These are phyloP conservation scores for Cairneyella variabilis DNA, from an alignment of 495 filamentous ascomycete genomes.

Conservation along the genomic window DNA sequence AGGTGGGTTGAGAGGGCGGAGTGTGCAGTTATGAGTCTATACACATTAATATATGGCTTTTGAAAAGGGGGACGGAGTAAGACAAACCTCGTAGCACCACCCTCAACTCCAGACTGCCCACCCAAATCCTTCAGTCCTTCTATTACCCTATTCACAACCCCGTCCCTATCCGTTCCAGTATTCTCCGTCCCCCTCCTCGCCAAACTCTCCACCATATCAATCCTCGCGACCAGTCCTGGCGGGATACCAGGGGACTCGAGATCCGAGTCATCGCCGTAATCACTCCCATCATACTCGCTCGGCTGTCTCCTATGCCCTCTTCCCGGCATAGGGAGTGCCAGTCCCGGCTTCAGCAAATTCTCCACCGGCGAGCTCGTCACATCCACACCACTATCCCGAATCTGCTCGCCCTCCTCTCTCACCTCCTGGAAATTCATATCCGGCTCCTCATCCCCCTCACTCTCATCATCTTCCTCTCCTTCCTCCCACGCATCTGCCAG, in stretches of 20 bases:
- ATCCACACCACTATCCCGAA: conserved; percentile 26
- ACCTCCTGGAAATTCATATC: conserved; percentile 45
- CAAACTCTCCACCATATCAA: conserved; percentile 73
- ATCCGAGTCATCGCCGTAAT: conserved; percentile 70
- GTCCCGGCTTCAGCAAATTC: conserved; percentile 6
- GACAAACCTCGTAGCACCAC: conserved; percentile 69
- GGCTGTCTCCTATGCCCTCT: conserved; percentile 37
- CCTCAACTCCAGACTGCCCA: conserved; percentile 76
- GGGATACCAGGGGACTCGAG: conserved; percentile 67
- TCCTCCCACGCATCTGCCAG: conserved; percentile 53
- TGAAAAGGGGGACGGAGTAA: background rate
- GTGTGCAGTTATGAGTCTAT: conserved; percentile 82
- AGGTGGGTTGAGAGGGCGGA: conserved; percentile 79
- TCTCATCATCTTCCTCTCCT: conserved; percentile 53
- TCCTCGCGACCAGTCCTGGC: conserved; percentile 65
- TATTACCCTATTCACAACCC: conserved; percentile 66
- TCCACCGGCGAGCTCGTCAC: conserved; percentile 15
- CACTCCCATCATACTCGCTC: conserved; percentile 57
- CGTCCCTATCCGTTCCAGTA: conserved; percentile 64
- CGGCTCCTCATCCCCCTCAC: conserved; percentile 45
- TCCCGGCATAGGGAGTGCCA: conserved; percentile 4
- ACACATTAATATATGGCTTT: conserved; percentile 18
- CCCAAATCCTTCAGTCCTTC: conserved; percentile 73
- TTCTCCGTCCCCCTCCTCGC: conserved; percentile 68
- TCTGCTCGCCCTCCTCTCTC: conserved; percentile 13